Base-by-base conservation (phyloP, 169 alveolate genomes). In the Eimeria zaria region DNA sequence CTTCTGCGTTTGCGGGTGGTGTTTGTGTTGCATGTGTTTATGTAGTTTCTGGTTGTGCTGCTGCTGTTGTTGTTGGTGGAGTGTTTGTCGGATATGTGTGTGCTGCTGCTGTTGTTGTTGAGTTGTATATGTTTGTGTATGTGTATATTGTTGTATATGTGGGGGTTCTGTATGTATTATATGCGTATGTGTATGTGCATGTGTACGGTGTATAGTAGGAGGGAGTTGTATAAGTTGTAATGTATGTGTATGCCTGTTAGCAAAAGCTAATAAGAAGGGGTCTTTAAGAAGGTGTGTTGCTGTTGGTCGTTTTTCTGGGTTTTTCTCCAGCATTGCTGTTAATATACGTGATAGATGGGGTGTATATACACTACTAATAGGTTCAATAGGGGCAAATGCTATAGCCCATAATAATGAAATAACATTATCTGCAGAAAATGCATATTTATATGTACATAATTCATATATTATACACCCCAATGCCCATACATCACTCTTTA, bases 401-500 rank as follows among this genome's bases (percentile, higher is more conserved):
- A 98, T 98, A 95, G 98, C 98, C 95, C 97, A 97, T 0, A 98
- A 98, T 60, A 98, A 96, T 0, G 99, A 99, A 41, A 97, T 93
- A 44, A 97, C 33, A 33, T 97, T 96, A 95, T 98, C 98, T 33
- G 99, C 99, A 58, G 97, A 93, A 96, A 99, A 99, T 22, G 99
- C 99, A 93, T 98, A 99, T 53, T 97, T 97, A 11, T 98, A 97
- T 30, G 98, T 96, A 55, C 99, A 98, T 39, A 99, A 96, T 96
- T 99, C 99, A 69, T 98, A 98, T 55, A 98, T 95, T 27, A 98
- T 98, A 92, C 99, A 88, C 87, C 99, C 99, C 20, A 99, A 97
- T 2, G 99, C 99, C 99, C 99, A 99, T 12, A 99, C 98, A 98
- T 99, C 99, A 67, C 99, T 99, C 95, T 99, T 99, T 98, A 99